A percentile compares a stretch with the other conserved stretches of the same genome.
Conservation (phyloP, 139 green algal species). For the Medakamo hakoo region DNA sequence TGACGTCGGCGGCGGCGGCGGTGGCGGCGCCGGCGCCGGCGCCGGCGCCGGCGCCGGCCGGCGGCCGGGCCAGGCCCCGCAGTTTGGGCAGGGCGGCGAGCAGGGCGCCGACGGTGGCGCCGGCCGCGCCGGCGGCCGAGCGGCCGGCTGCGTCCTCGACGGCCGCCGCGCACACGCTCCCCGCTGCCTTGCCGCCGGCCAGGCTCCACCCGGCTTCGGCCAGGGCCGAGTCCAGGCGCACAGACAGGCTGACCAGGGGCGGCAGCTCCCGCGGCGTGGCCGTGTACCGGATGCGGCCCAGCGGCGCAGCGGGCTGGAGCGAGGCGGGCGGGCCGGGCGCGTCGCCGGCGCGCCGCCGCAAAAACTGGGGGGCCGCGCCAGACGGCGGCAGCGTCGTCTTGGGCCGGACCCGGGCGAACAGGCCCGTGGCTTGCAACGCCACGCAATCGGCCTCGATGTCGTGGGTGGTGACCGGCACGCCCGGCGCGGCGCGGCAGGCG, state of each 20-base stretch:
- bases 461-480: slow-evolving; percentile 20
- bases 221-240: slow-evolving; percentile 41
- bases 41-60: too few relatives aligned
- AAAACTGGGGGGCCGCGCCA: slow-evolving; percentile 1
- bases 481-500: slow-evolving; percentile 20
- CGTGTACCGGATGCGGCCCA: slow-evolving; percentile 36
- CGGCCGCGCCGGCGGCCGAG: neutral
- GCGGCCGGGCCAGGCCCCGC: neutral
- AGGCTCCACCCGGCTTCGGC: neutral
- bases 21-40: too few relatives aligned
- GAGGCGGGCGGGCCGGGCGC: neutral
- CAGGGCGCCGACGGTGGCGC: slow-evolving; percentile 1
- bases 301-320: slow-evolving; percentile 33
- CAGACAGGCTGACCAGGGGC: slow-evolving; percentile 20
- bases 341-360: neutral
- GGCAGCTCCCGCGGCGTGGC: slow-evolving; percentile 34
- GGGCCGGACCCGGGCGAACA: slow-evolving; percentile 40
- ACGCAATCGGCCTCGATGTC: slow-evolving; percentile 51
- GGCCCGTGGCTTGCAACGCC: slow-evolving; percentile 44
- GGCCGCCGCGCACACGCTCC: neutral
- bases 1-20: slow-evolving; percentile 1
- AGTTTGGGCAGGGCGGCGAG: slow-evolving; percentile 7
- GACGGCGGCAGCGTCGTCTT: neutral
- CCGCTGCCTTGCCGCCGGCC: too few relatives aligned
- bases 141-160: neutral